Evolutionary conservation across 345 rosid species (phyloP), one percentile per base, ranked within the genome.

Genomic region (Abelmoschus esculentus): DNA sequence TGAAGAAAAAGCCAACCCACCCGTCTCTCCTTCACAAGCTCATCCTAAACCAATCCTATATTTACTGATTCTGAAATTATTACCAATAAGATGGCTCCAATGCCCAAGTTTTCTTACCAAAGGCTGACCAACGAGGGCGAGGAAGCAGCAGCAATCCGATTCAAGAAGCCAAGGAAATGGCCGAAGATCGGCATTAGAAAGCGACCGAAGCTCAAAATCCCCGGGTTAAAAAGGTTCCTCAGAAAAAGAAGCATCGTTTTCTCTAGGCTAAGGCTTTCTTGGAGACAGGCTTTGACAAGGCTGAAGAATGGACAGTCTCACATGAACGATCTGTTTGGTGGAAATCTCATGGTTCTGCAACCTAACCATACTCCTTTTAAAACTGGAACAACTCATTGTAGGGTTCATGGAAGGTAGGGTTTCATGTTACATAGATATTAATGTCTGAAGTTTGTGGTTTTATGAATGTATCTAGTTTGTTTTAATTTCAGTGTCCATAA

Each of bases 261-360:
- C 26, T 22, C 26, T 0, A 22, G 26, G 31, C 76, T 76, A 12
- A 74, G 52, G 19, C 34, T 78, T 59, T 73, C 40, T 1, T 77
- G 74, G 78, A 19, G 19, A 0, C 74, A 54, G 26, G 77, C 81
- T 28, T 73, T 65, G 72, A 75, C 76, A 75, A 79, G 80, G 60
- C 26, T 83, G 81, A 75, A 81, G 84, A 69, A 73, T 71, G 83
- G 80, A 0, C 67, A 71, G 69, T 71, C 52, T 71, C 79, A 81
- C 53, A 42, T 69, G 70, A 75, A 77, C 36, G 80, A 79, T 69
- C 75, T 83, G 49, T 75, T 81, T 46, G 80, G 83, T 58, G 85
- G 81, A 46, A 83, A 75, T 73, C 75, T 67, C 66, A 31, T 78
- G 44, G 66, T 77, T 38, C 47, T 82, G 68, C 80, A 74, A 60